Evolutionary conservation across 352 stramenopile genomes (phyloP), one percentile per base, ranked within the genome.

Genomic region (Globisporangium polare): DNA sequence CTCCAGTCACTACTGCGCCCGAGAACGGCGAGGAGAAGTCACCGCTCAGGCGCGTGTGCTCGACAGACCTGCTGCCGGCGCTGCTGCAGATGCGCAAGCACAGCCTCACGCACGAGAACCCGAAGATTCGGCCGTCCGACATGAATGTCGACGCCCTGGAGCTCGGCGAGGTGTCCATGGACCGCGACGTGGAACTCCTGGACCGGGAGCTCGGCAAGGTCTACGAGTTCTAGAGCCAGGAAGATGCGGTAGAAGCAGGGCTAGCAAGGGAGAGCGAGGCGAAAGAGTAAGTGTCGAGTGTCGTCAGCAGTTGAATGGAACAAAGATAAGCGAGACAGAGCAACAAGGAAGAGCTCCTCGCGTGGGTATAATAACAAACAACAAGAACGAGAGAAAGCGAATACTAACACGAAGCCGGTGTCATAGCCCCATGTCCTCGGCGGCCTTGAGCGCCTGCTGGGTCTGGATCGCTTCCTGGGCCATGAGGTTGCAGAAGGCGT

Each of bases 31-130:
- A 75, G 47, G 73, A 72, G 29, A 68, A 60, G 22, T 55, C 56
- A 29, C 45, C 37, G 4, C 39, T 75, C 51, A 55, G 55, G 60
- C 74, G 71, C 33, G 69, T 63, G 69, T 78, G 43, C 41, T 92
- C 83, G 41, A 65, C 59, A 4, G 78, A 90, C 43, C 49, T 92
- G 62, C 62, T 88, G 53, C 80, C 78, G 20, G 83, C 74, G 42
- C 68, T 92, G 63, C 81, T 74, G 53, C 75, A 90, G 64, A 89
- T 92, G 80, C 80, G 83, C 27, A 89, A 89, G 59, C 74, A 88
- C 65, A 89, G 79, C 46, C 22, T 92, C 26, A 88, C 78, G 0
- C 80, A 90, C 47, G 78, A 77, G 45, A 75, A 77, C 37, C 80
- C 80, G 2, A 89, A 89, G 66, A 89, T 89, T 51, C 80, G 78